Conservation (phyloP, 352 stramenopile genomes). For the Plasmopara viticola region DNA sequence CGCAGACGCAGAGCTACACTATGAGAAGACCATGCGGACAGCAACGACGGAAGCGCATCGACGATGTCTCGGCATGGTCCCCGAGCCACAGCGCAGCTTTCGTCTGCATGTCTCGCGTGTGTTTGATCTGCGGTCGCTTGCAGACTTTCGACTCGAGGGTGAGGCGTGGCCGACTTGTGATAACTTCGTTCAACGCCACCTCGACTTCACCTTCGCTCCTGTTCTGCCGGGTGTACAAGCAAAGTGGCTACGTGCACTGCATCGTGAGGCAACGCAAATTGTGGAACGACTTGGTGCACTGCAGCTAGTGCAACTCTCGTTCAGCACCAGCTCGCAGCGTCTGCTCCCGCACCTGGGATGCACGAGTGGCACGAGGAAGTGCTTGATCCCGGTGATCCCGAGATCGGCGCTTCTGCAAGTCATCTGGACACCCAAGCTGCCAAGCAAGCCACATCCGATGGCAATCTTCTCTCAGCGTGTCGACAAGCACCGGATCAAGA, state of each 20-base stretch:
- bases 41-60: not conserved
- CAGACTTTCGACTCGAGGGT: conserved; percentile 1
- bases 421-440: not conserved
- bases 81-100: not conserved
- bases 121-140: not conserved
- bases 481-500: conserved; percentile 1
- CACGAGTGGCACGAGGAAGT: not conserved
- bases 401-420: not conserved
- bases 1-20: not conserved
- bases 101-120: not conserved
- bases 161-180: not conserved
- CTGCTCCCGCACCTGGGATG: conserved; percentile 1
- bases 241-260: conserved; percentile 1
- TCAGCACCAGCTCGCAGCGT: not conserved
- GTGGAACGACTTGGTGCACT: not conserved
- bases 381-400: not conserved
- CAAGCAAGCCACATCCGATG: conserved; percentile 6
- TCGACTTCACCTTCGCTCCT: not conserved
- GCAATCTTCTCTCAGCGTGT: conserved; percentile 2
- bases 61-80: not conserved
- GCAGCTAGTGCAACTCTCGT: not conserved
- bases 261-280: not conserved
- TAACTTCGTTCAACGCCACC: not conserved
- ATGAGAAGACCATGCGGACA: not conserved
- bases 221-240: not conserved